These are phyloP conservation scores for Botrytis galanthina DNA, from an alignment of 2,329 filamentous ascomycete species.

Conservation along the genomic window DNA sequence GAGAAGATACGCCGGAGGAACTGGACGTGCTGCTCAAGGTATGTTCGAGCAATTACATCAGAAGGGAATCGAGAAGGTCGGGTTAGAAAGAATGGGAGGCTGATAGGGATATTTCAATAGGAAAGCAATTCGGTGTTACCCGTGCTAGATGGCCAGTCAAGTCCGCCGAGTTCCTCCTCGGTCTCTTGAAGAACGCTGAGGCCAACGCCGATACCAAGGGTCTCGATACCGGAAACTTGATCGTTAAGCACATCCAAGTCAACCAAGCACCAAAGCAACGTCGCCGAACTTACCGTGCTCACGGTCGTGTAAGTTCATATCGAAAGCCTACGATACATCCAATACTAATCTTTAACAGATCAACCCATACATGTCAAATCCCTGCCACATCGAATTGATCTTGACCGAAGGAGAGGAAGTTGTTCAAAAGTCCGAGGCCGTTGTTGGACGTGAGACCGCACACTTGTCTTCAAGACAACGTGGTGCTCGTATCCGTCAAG, in stretches of 20 bases:
- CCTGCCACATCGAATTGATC: constrained; percentile 99
- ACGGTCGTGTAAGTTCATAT: constrained; percentile 85
- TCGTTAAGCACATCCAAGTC: constrained; percentile 99
- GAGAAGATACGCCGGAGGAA: constrained; percentile 95
- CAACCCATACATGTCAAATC: constrained; percentile 99
- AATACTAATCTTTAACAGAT: constrained; percentile 57
- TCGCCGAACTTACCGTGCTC: constrained; percentile 98
- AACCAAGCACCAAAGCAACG: constrained; percentile 99
- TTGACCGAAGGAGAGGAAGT: constrained; percentile 96
- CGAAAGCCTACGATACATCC: not conserved
- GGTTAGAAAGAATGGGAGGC: constrained; percentile 20
- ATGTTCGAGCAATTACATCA: constrained; percentile 46
- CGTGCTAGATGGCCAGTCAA: constrained; percentile 99
- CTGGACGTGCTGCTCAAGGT: constrained; percentile 96
- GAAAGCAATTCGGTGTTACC: constrained; percentile 98
- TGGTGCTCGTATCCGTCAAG: constrained; percentile 64
- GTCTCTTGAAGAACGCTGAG: constrained; percentile 96
- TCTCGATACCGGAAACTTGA: constrained; percentile 92
- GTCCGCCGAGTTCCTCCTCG: constrained; percentile 97
- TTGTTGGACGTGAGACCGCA: constrained; percentile 59
- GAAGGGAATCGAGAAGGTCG: not conserved
- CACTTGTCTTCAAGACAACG: constrained; percentile 87
- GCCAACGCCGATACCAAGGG: constrained; percentile 96
- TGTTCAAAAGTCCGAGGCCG: constrained; percentile 81
- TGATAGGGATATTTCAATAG: constrained; percentile 48